Base-by-base conservation (phyloP, 495 filamentous ascomycete species). In the Hypoxylon perforatum region DNA sequence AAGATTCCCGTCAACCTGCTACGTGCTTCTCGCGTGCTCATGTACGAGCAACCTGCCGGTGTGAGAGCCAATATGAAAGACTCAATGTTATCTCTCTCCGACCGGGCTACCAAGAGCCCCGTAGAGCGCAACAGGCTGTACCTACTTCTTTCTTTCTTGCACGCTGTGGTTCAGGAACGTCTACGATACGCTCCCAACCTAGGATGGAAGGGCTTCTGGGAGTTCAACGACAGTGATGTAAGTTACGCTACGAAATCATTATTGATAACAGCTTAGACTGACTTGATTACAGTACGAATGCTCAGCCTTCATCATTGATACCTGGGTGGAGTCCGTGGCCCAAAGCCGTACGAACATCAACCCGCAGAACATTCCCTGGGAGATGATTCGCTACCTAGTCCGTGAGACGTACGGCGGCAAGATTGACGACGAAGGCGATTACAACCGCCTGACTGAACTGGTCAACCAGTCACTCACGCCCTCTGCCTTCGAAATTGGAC, bases 171-270 rank as follows among this genome's bases (percentile, higher is more conserved):
- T 28, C 95, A 99, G 77, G 95, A 99, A 76, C 83, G 95, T 69
- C 83, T 99, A 63, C 91, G 95, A 59, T 99, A 99, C 72, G 94
- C 93, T 17, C 96, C 95, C 1, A 95, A 86, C 51, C 84, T 99
- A 56, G 95, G 95, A 52, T 98, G 96, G 95, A 97, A 97, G 81
- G 92, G 92, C 57, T 97, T 97, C 85, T 99, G 95, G 95, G 95
- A 99, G 80, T 99, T 99, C 75, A 99, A 99, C 73, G 95, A 99
- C 76, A 96, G 94, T 67, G 95, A 99, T 78, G 94, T 97, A 86
- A 90, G 93, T 86, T 50, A 60, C 56, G 45, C 50, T 28, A 21
- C 12, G 10, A 28, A 17, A 44, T 51, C 21, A 51, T 48, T 3
- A 33, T 33, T 11, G 18, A 63, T 52, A 21, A 39, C 21, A 36